These are phyloP conservation scores for Corymbia maculata DNA, from an alignment of 345 rosid genomes.

Conservation along the genomic window DNA sequence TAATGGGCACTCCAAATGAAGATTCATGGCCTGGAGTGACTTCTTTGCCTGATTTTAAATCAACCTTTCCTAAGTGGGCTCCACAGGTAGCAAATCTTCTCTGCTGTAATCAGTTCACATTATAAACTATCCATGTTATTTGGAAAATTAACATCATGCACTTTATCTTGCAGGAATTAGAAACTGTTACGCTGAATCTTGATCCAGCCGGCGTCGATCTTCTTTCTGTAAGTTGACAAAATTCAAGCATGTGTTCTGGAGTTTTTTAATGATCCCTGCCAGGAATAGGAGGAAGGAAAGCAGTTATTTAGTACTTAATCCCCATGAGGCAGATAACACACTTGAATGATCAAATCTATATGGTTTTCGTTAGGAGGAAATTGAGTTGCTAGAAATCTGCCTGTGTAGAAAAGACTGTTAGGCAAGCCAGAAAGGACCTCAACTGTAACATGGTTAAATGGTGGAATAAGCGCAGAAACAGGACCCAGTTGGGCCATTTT, in stretches of 20 bases:
- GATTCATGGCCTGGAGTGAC: constrained; percentile 92
- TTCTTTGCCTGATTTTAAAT: constrained; percentile 88
- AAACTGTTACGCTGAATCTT: constrained; percentile 57
- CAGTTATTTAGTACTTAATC: neutral
- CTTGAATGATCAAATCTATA: neutral
- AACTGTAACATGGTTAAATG: neutral
- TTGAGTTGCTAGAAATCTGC: neutral
- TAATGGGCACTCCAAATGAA: constrained; percentile 92
- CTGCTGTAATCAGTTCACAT: neutral
- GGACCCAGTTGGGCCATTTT: neutral
- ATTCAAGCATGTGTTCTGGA: neutral
- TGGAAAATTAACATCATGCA: neutral
- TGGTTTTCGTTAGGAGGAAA: neutral
- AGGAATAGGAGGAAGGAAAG: neutral
- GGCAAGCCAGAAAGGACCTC: neutral
- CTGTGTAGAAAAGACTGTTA: neutral
- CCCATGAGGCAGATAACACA: neutral
- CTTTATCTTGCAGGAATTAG: constrained; percentile 41
- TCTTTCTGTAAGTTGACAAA: constrained; percentile 12
- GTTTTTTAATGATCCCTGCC: neutral
- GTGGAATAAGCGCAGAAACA: neutral
- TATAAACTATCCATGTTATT: neutral
- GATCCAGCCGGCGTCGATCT: constrained; percentile 81
- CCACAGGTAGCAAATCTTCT: constrained; percentile 31
- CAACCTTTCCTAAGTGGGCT: constrained; percentile 93